A percentile compares a stretch with the other conserved stretches of the same genome.
Evolutionary conservation across 345 rosid genomes (phyloP).

Genomic region (Melastoma malabathricum): DNA sequence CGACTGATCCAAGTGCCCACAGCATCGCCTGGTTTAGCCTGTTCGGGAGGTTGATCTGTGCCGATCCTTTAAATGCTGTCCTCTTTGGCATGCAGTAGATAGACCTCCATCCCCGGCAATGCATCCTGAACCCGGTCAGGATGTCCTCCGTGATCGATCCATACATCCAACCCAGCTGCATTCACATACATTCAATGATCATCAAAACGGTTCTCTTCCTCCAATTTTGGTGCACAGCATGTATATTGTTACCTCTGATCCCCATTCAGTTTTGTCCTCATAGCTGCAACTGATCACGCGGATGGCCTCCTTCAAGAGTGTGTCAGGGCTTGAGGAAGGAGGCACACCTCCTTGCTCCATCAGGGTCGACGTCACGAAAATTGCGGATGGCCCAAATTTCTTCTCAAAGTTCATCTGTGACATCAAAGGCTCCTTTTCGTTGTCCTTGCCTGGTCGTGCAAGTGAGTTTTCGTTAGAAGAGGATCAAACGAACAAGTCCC

Average conservation of each 20-base stretch:
- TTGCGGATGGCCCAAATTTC: constrained; percentile 84
- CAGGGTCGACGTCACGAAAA: constrained; percentile 81
- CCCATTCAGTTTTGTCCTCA: constrained; percentile 98
- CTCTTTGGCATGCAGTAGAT: constrained; percentile 90
- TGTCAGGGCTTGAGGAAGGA: constrained; percentile 93
- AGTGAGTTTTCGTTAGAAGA: background rate
- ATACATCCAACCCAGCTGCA: constrained; percentile 90
- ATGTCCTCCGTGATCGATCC: constrained; percentile 98
- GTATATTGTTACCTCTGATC: constrained; percentile 89
- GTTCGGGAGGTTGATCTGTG: constrained; percentile 90
- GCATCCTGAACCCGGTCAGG: constrained; percentile 97
- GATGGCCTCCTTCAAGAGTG: constrained; percentile 91
- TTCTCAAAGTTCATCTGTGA: constrained; percentile 90
- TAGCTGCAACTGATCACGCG: constrained; percentile 96
- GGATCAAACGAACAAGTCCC: background rate
- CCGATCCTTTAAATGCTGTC: constrained; percentile 94
- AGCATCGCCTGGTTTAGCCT: constrained; percentile 91
- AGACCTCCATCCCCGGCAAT: constrained; percentile 96
- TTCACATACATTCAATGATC: background rate
- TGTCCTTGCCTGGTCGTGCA: constrained; percentile 27
- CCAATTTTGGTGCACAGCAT: background rate
- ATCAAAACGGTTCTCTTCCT: background rate
- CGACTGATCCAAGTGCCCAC: constrained; percentile 99
- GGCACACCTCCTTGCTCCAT: constrained; percentile 96
- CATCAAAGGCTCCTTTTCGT: constrained; percentile 73